Percentiles rank a stretch among this genome's conserved stretches.
Conservation (phyloP, 371 early-diverging fungal species). For the Nosema muscidifuracis region DNA sequence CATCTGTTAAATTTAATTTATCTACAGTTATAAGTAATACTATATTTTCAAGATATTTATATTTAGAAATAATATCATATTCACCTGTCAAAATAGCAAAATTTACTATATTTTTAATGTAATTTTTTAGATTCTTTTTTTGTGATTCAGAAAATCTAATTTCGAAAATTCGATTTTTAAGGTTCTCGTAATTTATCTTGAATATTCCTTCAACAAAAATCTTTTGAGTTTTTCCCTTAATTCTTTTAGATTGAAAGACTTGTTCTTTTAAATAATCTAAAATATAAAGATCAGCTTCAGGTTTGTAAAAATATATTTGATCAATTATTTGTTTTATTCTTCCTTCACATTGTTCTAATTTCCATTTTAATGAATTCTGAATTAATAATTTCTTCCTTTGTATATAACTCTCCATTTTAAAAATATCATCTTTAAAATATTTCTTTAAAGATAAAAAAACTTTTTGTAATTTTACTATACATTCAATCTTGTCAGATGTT, state of each 20-base stretch:
- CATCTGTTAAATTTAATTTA: slow-evolving; percentile 13
- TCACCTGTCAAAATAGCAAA: slow-evolving; percentile 15
- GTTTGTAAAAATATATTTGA: slow-evolving; percentile 12
- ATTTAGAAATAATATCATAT: background rate
- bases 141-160: slow-evolving; percentile 12
- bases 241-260: slow-evolving; percentile 13
- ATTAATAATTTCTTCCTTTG: slow-evolving; percentile 11
- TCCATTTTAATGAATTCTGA: slow-evolving; percentile 20
- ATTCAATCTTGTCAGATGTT: slow-evolving; percentile 14
- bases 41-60: slow-evolving; percentile 26
- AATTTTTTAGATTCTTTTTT: slow-evolving; percentile 23
- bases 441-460: slow-evolving; percentile 26
- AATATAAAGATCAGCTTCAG: slow-evolving; percentile 1
- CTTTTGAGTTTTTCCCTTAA: slow-evolving; percentile 29
- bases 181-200: background rate
- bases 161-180: slow-evolving; percentile 19
- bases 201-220: slow-evolving; percentile 21
- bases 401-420: slow-evolving; percentile 14
- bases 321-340: slow-evolving; percentile 27
- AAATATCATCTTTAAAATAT: slow-evolving; percentile 32
- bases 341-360: slow-evolving; percentile 17
- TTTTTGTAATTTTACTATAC: slow-evolving; percentile 4
- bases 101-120: slow-evolving; percentile 23
- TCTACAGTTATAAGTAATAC: slow-evolving; percentile 25
- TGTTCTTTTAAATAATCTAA: slow-evolving; percentile 23